Percentiles rank a stretch among this genome's conserved stretches.
phyloP scores from a whole-genome alignment of 495 filamentous ascomycete genomes.

The Pyrenula aspistea region DNA sequence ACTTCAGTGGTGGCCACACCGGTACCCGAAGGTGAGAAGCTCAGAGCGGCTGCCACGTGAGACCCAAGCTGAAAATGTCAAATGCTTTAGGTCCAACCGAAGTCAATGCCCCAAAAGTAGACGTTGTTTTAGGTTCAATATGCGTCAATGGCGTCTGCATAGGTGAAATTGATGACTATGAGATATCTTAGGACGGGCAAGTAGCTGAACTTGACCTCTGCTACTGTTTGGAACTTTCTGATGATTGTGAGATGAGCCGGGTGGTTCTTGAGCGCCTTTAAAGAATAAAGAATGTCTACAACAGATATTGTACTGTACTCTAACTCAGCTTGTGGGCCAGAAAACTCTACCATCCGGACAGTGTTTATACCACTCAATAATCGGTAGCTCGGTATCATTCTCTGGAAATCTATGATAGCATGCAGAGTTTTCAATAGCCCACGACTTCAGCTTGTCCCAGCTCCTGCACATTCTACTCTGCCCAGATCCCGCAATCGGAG shows the following conservation, averaged over 20 bases:
- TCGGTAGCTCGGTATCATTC: neutral
- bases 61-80: neutral
- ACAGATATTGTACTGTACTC: neutral
- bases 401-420: conserved; percentile 3
- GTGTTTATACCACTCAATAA: neutral
- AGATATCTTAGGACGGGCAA: neutral
- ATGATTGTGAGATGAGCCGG: neutral
- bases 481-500: neutral
- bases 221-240: neutral
- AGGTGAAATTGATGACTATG: neutral
- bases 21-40: neutral
- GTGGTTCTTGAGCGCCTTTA: neutral
- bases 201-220: neutral
- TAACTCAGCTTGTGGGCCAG: neutral
- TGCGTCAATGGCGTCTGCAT: neutral
- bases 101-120: neutral
- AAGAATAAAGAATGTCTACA: neutral
- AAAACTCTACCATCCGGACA: neutral
- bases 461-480: conserved; percentile 6
- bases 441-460: conserved; percentile 8
- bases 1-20: neutral
- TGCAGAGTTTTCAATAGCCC: conserved; percentile 7
- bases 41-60: neutral
- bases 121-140: neutral
- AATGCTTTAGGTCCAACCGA: neutral